phyloP scores from a whole-genome alignment of 75 land plant genomes.

The Pinus taeda region DNA sequence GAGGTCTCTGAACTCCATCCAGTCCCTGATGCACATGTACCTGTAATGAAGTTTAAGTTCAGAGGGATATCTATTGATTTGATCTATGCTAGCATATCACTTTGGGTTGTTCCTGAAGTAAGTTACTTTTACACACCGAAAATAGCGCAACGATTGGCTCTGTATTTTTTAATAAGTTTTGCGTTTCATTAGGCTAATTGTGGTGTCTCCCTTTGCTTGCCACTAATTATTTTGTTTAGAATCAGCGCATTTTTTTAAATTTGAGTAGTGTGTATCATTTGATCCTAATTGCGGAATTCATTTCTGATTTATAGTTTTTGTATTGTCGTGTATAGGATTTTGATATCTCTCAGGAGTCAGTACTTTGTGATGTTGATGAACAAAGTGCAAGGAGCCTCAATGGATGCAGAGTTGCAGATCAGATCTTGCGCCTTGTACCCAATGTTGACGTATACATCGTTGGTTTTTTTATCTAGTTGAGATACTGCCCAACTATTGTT shows the following conservation, averaged over 20 bases:
- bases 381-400: constrained; percentile 49
- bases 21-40: constrained; percentile 55
- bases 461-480: neutral
- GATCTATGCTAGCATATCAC: constrained; percentile 42
- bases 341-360: constrained; percentile 46
- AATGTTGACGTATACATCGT: constrained; percentile 21
- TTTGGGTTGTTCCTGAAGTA: constrained; percentile 52
- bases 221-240: too few relatives aligned
- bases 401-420: constrained; percentile 56
- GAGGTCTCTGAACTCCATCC: constrained; percentile 54
- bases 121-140: neutral
- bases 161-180: too few relatives aligned
- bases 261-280: too few relatives aligned
- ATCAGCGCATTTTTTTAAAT: too few relatives aligned
- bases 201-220: too few relatives aligned
- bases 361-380: constrained; percentile 39
- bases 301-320: too few relatives aligned
- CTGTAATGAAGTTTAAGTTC: constrained; percentile 51
- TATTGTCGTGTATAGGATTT: constrained; percentile 20
- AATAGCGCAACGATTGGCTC: too few relatives aligned
- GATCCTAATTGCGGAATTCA: too few relatives aligned
- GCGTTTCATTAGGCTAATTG: too few relatives aligned
- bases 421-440: constrained; percentile 43
- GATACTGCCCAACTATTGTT: neutral
- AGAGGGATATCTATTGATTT: constrained; percentile 46